Evolutionary conservation across 148 eudicot species (phyloP).

Genomic region (Chenopodium berlandieri): DNA sequence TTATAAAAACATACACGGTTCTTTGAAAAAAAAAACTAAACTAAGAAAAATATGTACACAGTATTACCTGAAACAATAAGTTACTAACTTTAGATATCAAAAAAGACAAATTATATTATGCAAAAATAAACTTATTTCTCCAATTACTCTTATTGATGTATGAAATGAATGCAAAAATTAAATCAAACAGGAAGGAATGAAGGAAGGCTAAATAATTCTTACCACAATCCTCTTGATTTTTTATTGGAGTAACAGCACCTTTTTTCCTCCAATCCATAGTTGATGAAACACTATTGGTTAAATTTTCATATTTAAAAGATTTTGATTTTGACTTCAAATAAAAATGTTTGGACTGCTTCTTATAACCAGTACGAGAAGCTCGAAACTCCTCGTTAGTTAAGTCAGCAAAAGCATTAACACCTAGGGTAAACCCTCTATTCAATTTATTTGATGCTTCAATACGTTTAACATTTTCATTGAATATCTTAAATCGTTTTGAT

Average conservation of each 20-base stretch:
- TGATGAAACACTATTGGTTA: conserved; percentile 15
- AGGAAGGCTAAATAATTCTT: not conserved
- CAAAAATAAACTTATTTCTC: too few species aligned
- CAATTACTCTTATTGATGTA: too few species aligned
- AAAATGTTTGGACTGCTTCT: conserved; percentile 3
- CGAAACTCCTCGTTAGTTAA: conserved; percentile 56
- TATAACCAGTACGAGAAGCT: conserved; percentile 42
- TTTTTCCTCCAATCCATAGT: conserved; percentile 52
- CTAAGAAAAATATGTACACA: too few species aligned
- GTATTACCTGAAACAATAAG: too few species aligned
- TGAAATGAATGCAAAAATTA: not conserved
- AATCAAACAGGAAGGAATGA: too few species aligned
- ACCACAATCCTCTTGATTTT: conserved; percentile 62
- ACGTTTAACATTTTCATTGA: conserved; percentile 43
- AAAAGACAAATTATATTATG: too few species aligned
- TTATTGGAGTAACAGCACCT: conserved; percentile 60
- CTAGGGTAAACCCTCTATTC: conserved; percentile 37
- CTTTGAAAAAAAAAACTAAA: too few species aligned
- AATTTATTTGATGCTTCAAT: conserved; percentile 45
- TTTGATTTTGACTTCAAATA: conserved; percentile 11
- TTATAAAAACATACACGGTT: too few species aligned
- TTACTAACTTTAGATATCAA: too few species aligned
- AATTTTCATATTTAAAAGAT: conserved; percentile 44
- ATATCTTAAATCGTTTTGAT: conserved; percentile 41
- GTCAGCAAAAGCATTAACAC: conserved; percentile 58